Evolutionary conservation across 75 land plant species (phyloP).

Genomic region (Pseudotsuga menziesii): DNA sequence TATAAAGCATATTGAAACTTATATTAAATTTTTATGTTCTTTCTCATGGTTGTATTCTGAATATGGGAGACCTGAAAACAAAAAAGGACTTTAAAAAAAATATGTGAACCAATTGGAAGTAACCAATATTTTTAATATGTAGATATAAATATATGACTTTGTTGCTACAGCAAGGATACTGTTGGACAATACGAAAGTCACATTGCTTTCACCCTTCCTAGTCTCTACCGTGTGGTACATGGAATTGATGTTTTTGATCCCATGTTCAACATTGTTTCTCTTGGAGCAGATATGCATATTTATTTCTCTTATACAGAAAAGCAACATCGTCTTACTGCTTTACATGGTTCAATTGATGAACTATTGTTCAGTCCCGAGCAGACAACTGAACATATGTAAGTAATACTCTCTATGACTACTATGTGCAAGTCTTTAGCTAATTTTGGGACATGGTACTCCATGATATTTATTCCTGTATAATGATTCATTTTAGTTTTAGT

Average conservation of each 20-base stretch:
- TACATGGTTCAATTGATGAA: constrained; percentile 49
- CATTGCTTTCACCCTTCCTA: constrained; percentile 61
- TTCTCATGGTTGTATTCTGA: no score
- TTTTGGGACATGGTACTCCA: no score
- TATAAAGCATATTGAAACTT: no score
- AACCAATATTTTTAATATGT: no score
- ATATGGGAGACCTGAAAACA: no score
- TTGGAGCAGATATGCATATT: constrained; percentile 57
- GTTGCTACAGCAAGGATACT: constrained; percentile 44
- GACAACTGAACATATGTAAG: constrained; percentile 53
- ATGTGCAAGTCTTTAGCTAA: no score
- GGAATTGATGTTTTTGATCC: constrained; percentile 78
- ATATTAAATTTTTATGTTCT: no score
- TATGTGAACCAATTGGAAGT: no score
- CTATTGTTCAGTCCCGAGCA: constrained; percentile 42
- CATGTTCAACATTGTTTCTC: constrained; percentile 75
- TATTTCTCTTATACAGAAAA: constrained; percentile 63
- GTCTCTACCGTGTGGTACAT: constrained; percentile 63
- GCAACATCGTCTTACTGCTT: constrained; percentile 37
- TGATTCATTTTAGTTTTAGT: no score
- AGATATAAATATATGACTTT: not conserved
- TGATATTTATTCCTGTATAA: no score
- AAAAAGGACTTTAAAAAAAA: no score
- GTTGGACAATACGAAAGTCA: constrained; percentile 76
- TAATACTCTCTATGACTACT: not conserved